Evolutionary conservation across 352 stramenopile genomes (phyloP), one percentile per base, ranked within the genome.

Genomic region (Globisporangium heterothallicum): DNA sequence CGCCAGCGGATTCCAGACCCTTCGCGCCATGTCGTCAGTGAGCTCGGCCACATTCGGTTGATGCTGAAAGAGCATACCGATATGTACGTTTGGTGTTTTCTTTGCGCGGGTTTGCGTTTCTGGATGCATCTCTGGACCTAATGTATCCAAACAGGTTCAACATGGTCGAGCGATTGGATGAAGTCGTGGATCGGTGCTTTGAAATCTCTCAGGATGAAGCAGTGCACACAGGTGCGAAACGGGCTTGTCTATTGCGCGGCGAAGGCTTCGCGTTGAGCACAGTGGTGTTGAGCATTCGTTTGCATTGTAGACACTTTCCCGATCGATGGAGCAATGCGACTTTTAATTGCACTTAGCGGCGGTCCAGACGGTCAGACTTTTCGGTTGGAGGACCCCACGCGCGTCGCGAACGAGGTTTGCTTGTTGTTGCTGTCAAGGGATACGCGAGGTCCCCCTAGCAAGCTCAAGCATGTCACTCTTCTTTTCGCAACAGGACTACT

Each of bases 261-360:
- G n/a, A n/a, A n/a, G n/a, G n/a, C n/a, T n/a, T n/a, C n/a, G n/a
- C n/a, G n/a, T n/a, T n/a, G n/a, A n/a, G n/a, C n/a, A n/a, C n/a
- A n/a, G n/a, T n/a, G n/a, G n/a, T n/a, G n/a, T n/a, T n/a, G n/a
- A n/a, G n/a, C n/a, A n/a, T n/a, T n/a, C n/a, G n/a, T n/a, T n/a
- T n/a, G n/a, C n/a, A n/a, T n/a, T 34, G 32, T n/a, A 54, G 63
- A 58, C 53, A 42, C 43, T n/a, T 42, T 61, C 65, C 38, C 48
- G 32, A 59, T 70, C 59, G 38, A 49, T 6, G 51, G 61, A 13
- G 49, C 68, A 14, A 55, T 90, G 62, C 76, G 66, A 6, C 53
- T 90, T n/a, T 48, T 90, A 8, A 49, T 86, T 10, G 73, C 68
- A 10, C 63, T 90, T 3, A 65, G 74, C 22, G 79, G 79, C 12